Percentiles rank a stretch among this genome's conserved stretches.
Conservation (phyloP, 208 protist genomes). For the Trypanosoma boissoni region DNA sequence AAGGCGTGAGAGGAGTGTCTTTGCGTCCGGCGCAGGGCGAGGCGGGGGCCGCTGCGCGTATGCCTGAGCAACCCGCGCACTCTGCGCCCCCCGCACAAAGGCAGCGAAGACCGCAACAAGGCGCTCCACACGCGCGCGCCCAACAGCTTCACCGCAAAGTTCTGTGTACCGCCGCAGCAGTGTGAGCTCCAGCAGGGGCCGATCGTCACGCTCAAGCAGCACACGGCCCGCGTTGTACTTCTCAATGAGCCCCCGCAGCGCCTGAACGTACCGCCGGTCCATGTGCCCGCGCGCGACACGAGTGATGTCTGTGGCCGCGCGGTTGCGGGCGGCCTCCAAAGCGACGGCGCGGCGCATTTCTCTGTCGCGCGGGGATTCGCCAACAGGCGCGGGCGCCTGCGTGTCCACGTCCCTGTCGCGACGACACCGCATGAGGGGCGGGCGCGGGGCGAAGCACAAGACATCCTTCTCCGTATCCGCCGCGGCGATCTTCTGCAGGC, state of each 20-base stretch:
- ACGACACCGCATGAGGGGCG: conserved; percentile 9
- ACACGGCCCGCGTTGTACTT: conserved; percentile 25
- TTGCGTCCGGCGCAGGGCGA: not conserved
- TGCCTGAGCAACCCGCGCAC: not conserved
- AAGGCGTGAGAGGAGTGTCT: too few relatives aligned
- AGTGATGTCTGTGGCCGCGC: conserved; percentile 56
- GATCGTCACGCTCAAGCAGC: conserved; percentile 13
- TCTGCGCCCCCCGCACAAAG: conserved; percentile 13
- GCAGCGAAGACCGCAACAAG: conserved; percentile 1
- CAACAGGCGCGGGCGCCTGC: not conserved
- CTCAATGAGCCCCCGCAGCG: conserved; percentile 1
- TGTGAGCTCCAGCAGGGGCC: conserved; percentile 15
- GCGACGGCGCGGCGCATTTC: conserved; percentile 25
- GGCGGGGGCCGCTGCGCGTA: too few relatives aligned
- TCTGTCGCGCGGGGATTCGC: conserved; percentile 11
- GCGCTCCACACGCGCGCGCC: not conserved
- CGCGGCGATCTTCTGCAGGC: conserved; percentile 41
- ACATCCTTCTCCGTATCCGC: conserved; percentile 37
- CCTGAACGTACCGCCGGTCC: conserved; percentile 27
- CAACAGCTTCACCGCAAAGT: not conserved
- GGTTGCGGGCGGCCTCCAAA: conserved; percentile 32
- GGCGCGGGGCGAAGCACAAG: conserved; percentile 7
- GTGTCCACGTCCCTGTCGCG: not conserved
- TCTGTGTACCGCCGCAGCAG: conserved; percentile 8
- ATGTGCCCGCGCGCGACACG: conserved; percentile 57